Base-by-base conservation (phyloP, 495 filamentous ascomycete genomes). In the Aspergillus conjunctus region DNA sequence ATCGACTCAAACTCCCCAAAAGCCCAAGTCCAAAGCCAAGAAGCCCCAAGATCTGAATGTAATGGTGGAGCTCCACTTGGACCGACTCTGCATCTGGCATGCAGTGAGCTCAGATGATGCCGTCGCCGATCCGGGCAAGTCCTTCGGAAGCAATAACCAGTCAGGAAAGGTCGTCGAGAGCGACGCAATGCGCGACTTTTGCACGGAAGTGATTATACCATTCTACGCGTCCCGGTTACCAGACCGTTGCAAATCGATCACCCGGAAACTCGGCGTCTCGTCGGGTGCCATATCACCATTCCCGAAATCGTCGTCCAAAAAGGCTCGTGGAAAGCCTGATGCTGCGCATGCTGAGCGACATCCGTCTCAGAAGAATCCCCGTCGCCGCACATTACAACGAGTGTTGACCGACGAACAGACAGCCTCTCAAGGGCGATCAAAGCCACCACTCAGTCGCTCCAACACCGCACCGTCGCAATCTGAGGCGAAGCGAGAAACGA, bases 71-170 rank as follows among this genome's bases (percentile, higher is more conserved):
- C 75, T 96, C 4, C 86, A 96, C 51, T 83, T 96, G 11, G 95
- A 98, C 70, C 85, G 92, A 34, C 79, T 98, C 21, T 95, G 92
- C 69, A 98, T 98, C 41, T 98, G 95, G 95, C 92, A 97, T 67
- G 91, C 92, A n/a, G 84, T 83, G 48, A 77, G 78, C 26, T 69
- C 81, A 33, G 81, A 83, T 39, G 83, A 87, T 62, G 72, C 79
- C 0, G 61, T 71, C 15, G 60, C 68, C 14, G 72, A 76, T 22
- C 66, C 71, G 32, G 60, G 67, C 22, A 74, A 75, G 52, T 49
- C 73, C 30, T 71, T 72, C 8, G 67, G 55, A 12, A 62, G 65
- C 51, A 70, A 65, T 26, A 70, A 71, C 56, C 66, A 67, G 52
- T 69, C 74, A 11, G 76, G 76, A 20, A 80, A 80, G 62, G 79